Base-by-base conservation (phyloP, 2,329 filamentous ascomycete genomes). In the Sclerotiophoma versabilis region DNA sequence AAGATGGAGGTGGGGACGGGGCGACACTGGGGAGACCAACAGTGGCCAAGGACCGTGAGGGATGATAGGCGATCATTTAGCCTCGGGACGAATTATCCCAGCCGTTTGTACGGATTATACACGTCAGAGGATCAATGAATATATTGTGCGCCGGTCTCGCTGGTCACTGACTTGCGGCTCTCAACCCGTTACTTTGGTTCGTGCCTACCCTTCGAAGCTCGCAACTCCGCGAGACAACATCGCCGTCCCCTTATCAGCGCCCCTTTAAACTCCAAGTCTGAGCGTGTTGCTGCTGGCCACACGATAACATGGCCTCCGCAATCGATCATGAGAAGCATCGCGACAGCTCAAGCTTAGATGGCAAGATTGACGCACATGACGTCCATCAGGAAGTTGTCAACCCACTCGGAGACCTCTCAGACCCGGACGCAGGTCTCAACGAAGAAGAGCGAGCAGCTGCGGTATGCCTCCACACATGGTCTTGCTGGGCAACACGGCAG, bases 361-460 rank as follows among this genome's bases (percentile, higher is more conserved):
- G 66, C 36, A 66, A 61, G 38, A 58, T 66, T 15, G 60, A 43
- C 5, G 38, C 61, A 2, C 53, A 58, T 14, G 56, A 52, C 26
- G 5, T 58, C 23, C 53, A 59, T 3, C 49, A 59, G 20, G 53
- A 45, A 17, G 42, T 62, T 17, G 20, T 48, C 2, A 57, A 62
- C 14, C 54, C 60, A 1, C 55, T 64, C 25, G 60, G 62, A 12
- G 65, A 68, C 43, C 49, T 71, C 11, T 63, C 80, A 9, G 84
- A 88, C 63, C 85, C 85, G 0, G 89, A 92, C 73, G 86, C 83
- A 41, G 84, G 85, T 7, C 74, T 90, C 62, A 86, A 81, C 32
- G 82, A 83, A 1, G 86, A 85, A 58, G 88, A 91, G 69, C 82
- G 77, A 60, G 82, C 82, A 22, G 80, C 75, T 42, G 83, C 85